Evolutionary conservation across 805 yeast species (phyloP).

Genomic region (Sugiyamaella floridensis): DNA sequence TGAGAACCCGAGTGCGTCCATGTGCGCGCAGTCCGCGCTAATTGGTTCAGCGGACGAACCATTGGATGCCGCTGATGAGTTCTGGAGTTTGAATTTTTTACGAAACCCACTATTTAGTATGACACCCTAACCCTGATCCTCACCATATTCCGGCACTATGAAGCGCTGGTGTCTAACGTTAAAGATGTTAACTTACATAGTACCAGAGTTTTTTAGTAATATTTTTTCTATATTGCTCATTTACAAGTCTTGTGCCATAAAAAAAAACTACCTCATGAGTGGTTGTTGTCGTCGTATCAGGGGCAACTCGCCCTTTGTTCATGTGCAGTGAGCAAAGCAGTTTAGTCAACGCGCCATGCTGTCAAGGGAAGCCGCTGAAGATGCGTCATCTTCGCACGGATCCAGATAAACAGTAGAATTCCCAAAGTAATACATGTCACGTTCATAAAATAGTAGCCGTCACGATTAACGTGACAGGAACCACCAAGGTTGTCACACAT

Average conservation of each 20-base stretch:
- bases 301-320: background rate
- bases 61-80: background rate
- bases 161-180: too few species aligned
- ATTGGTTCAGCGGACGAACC: background rate
- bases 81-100: background rate
- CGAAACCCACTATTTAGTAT: too few species aligned
- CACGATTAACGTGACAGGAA: constrained; percentile 44
- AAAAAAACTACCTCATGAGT: too few species aligned
- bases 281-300: too few species aligned
- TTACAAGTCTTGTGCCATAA: too few species aligned
- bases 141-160: too few species aligned
- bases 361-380: constrained; percentile 67
- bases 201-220: too few species aligned
- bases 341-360: constrained; percentile 59
- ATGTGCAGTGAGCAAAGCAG: background rate
- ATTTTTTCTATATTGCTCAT: too few species aligned
- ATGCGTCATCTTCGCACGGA: constrained; percentile 51
- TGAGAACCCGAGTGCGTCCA: background rate
- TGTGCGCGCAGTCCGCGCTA: background rate
- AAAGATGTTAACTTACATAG: too few species aligned
- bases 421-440: constrained; percentile 65
- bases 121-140: too few species aligned
- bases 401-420: constrained; percentile 55
- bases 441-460: constrained; percentile 83
- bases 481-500: constrained; percentile 54